These are phyloP conservation scores for Penicillium bialowiezense DNA, from an alignment of 495 filamentous ascomycete species.

Conservation along the genomic window DNA sequence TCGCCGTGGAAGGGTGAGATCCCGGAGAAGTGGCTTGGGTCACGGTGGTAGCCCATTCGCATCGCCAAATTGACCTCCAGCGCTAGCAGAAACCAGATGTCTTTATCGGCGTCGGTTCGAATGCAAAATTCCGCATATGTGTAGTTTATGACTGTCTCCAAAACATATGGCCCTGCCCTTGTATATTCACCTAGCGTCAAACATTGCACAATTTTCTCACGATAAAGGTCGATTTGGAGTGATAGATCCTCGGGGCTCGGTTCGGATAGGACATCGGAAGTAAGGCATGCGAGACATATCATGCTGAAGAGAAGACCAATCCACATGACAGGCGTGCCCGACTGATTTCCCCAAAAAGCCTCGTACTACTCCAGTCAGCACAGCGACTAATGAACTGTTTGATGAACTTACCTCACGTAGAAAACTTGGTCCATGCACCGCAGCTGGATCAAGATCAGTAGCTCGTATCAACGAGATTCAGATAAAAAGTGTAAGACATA, in stretches of 20 bases:
- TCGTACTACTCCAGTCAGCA: constrained; percentile 22
- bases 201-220: constrained; percentile 30
- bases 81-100: constrained; percentile 22
- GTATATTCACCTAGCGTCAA: constrained; percentile 28
- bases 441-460: constrained; percentile 8
- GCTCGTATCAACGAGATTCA: background rate
- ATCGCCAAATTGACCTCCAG: constrained; percentile 25
- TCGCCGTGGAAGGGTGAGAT: constrained; percentile 29
- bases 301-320: constrained; percentile 31
- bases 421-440: constrained; percentile 22
- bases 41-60: constrained; percentile 33
- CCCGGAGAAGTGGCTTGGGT: constrained; percentile 20
- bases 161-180: constrained; percentile 17
- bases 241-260: background rate
- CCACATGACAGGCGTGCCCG: constrained; percentile 20
- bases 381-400: background rate
- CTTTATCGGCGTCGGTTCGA: constrained; percentile 13
- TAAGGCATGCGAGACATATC: constrained; percentile 17
- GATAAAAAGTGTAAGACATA: constrained; percentile 4
- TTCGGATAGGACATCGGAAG: background rate
- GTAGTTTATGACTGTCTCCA: constrained; percentile 31
- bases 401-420: constrained; percentile 14
- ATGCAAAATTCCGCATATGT: constrained; percentile 18
- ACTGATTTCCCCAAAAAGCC: constrained; percentile 30
- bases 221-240: constrained; percentile 18